These are phyloP conservation scores for Neonectria sp. DNA, from an alignment of 2,329 filamentous ascomycete genomes.

Conservation along the genomic window DNA sequence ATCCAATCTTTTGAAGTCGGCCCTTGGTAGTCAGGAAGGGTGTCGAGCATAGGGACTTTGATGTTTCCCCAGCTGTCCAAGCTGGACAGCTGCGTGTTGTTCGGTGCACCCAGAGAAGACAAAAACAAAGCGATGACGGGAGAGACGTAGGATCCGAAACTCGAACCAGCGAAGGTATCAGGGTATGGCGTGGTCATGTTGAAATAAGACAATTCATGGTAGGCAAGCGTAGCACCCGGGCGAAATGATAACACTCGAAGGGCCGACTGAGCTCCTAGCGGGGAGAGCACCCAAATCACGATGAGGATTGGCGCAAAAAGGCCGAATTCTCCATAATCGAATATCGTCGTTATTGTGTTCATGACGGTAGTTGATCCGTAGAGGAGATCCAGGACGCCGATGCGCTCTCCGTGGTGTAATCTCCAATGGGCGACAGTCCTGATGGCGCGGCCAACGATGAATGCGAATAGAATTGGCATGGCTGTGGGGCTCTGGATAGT, in stretches of 20 bases:
- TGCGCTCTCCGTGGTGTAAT: conserved; percentile 28
- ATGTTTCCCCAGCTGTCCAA: conserved; percentile 28
- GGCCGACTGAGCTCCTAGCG: conserved; percentile 20
- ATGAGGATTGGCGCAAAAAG: not conserved
- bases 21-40: conserved; percentile 21
- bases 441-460: conserved; percentile 22
- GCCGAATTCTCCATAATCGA: conserved; percentile 19
- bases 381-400: conserved; percentile 17
- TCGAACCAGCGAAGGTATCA: not conserved
- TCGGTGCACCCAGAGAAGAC: conserved; percentile 4
- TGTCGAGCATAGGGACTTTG: conserved; percentile 11
- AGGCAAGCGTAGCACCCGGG: not conserved
- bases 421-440: conserved; percentile 25
- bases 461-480: conserved; percentile 26
- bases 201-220: conserved; percentile 6
- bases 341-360: conserved; percentile 18
- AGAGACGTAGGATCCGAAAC: not conserved
- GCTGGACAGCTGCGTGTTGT: conserved; percentile 8
- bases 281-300: conserved; percentile 13
- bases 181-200: conserved; percentile 8
- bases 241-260: conserved; percentile 25
- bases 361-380: conserved; percentile 26
- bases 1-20: conserved; percentile 17
- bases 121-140: conserved; percentile 7
- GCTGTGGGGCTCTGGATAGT: conserved; percentile 14